Conservation (phyloP, 2,329 filamentous ascomycete genomes). For the Monilinia fructigena region DNA sequence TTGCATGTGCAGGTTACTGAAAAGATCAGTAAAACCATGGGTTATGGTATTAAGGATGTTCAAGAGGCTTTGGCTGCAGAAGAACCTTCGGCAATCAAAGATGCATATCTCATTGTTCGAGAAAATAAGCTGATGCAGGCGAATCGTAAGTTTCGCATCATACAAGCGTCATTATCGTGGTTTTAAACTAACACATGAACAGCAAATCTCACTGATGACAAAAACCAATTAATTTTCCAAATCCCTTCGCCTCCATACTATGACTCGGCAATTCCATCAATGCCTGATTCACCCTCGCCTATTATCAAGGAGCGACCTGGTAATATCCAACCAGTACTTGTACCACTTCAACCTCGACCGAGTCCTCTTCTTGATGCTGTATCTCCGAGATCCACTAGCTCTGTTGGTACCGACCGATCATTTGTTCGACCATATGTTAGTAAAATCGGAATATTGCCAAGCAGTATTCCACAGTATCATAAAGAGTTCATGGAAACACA, state of each 20-base stretch:
- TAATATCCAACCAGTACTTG: constrained; percentile 10
- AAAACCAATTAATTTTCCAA: constrained; percentile 48
- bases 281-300: constrained; percentile 8
- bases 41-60: constrained; percentile 91
- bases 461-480: constrained; percentile 86
- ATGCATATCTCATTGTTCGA: constrained; percentile 95
- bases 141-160: constrained; percentile 66
- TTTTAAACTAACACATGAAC: constrained; percentile 26
- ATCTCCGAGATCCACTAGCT: constrained; percentile 39
- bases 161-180: not conserved
- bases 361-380: constrained; percentile 36
- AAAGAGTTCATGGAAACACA: constrained; percentile 81
- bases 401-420: constrained; percentile 38
- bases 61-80: constrained; percentile 88
- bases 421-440: constrained; percentile 50
- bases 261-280: constrained; percentile 37
- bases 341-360: constrained; percentile 27
- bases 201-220: constrained; percentile 40
- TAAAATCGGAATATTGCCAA: constrained; percentile 89
- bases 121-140: constrained; percentile 97
- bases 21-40: constrained; percentile 97
- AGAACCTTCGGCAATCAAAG: constrained; percentile 97
- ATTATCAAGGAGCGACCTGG: constrained; percentile 18
- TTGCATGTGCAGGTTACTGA: constrained; percentile 89
- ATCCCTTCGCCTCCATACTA: constrained; percentile 56